phyloP scores from a whole-genome alignment of 805 yeast genomes.

The Jamesozyma jinghongensis region DNA sequence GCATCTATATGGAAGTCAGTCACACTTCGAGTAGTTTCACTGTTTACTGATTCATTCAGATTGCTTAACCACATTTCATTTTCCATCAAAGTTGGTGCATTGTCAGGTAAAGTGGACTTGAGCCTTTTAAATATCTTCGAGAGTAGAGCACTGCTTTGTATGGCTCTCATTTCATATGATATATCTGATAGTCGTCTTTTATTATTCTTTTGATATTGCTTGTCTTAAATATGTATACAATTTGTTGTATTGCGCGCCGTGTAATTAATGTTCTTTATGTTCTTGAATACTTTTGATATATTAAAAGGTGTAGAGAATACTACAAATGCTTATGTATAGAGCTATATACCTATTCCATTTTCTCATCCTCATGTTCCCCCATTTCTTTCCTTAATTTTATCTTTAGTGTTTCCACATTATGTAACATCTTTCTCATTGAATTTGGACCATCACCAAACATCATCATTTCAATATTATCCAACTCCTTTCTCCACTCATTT shows the following conservation, averaged over 20 bases:
- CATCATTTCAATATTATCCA: slow-evolving; percentile 23
- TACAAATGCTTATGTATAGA: too few relatives aligned
- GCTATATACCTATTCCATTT: background rate
- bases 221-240: too few relatives aligned
- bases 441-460: slow-evolving; percentile 27
- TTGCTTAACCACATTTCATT: slow-evolving; percentile 36
- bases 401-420: slow-evolving; percentile 18
- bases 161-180: background rate
- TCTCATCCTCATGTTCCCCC: background rate
- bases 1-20: background rate
- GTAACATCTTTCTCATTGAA: slow-evolving; percentile 24
- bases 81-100: slow-evolving; percentile 35
- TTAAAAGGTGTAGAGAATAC: too few relatives aligned
- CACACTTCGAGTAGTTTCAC: background rate
- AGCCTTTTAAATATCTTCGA: background rate
- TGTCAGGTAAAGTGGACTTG: slow-evolving; percentile 23
- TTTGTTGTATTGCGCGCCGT: too few relatives aligned
- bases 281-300: too few relatives aligned
- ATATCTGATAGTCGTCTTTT: too few relatives aligned
- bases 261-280: too few relatives aligned
- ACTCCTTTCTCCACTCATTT: slow-evolving; percentile 25
- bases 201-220: too few relatives aligned
- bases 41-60: slow-evolving; percentile 5
- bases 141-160: background rate
- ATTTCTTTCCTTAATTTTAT: slow-evolving; percentile 5